A percentile compares a stretch with the other conserved stretches of the same genome.
Evolutionary conservation across 768 basidiomycete genomes (phyloP).

Genomic region (Phylloporus rhodoxanthus): DNA sequence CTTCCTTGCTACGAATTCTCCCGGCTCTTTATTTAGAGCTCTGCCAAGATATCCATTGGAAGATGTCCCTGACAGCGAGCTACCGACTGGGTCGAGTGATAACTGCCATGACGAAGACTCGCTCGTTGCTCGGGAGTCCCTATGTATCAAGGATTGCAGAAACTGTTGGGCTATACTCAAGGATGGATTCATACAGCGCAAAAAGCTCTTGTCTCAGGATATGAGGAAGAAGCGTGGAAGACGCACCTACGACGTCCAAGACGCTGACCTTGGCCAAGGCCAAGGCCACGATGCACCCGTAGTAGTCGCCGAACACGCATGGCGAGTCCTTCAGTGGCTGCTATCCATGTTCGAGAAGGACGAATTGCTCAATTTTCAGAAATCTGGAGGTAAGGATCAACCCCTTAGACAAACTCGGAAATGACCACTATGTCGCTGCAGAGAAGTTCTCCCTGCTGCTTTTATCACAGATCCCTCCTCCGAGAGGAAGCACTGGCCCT

Average conservation of each 20-base stretch:
- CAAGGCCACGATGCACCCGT: conserved; percentile 13
- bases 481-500: conserved; percentile 40
- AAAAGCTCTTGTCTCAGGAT: conserved; percentile 16
- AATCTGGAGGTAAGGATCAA: conserved; percentile 22
- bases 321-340: conserved; percentile 69
- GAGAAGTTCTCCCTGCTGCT: conserved; percentile 48
- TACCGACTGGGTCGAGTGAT: conserved; percentile 1
- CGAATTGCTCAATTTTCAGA: conserved; percentile 35
- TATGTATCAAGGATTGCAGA: conserved; percentile 47
- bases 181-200: conserved; percentile 45
- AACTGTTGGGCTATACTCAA: conserved; percentile 59
- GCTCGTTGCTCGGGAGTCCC: conserved; percentile 48
- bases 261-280: conserved; percentile 20
- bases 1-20: conserved; percentile 51
- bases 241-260: conserved; percentile 22
- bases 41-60: conserved; percentile 44
- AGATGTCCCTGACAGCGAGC: conserved; percentile 3
- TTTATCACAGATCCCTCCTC: conserved; percentile 52
- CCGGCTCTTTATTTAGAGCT: conserved; percentile 46
- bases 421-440: conserved; percentile 16
- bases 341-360: conserved; percentile 65
- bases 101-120: conserved; percentile 47
- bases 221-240: conserved; percentile 31
- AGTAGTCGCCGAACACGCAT: conserved; percentile 56
- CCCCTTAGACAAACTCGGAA: conserved; percentile 2